Base-by-base conservation (phyloP, 352 stramenopile genomes). In the Globisporangium heterothallicum region DNA sequence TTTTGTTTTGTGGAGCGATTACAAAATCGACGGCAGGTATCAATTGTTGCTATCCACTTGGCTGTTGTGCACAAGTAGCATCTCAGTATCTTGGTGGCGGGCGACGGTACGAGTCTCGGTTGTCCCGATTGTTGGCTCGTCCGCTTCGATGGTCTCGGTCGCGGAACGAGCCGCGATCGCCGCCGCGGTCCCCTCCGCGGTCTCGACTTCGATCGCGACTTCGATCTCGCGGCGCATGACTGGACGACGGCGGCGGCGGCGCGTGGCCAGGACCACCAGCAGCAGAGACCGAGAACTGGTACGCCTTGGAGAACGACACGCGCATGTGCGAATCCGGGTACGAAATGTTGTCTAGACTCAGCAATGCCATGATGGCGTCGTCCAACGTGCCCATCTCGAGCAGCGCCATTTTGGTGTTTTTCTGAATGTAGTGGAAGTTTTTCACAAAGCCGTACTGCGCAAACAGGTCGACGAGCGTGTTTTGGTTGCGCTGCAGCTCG, bases 301-400 rank as follows among this genome's bases (percentile, higher is more conserved):
- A 83, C 22, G 68, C 66, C 64, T 86, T 90, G 53, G 79, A 86
- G 63, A 92, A 92, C 38, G 78, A 89, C 41, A 92, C 74, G 49
- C 82, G 82, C 63, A 92, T 80, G 54, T 80, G 66, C 46, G 75
- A 84, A 56, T 89, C 81, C 21, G 78, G 74, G 54, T 76, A 87
- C 48, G 66, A 58, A 56, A 83, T 63, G 49, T 92, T 90, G 66
- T 92, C 78, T 27, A 89, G 59, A 13, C 56, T 59, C 26, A 92
- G 24, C 21, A 92, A 61, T 40, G 82, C 79, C 53, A 86, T 78
- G 53, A 90, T 69, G 34, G 82, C 82, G 32, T 92, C 82, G 51
- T 92, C 79, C 50, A 89, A 53, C 7, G 66, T 68, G 22, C 68
- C 70, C 82, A 92, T 90, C 60, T 90, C 79, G 42, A 92, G 21